phyloP scores from a whole-genome alignment of 2,329 filamentous ascomycete genomes.

The Fusarium sp. region DNA sequence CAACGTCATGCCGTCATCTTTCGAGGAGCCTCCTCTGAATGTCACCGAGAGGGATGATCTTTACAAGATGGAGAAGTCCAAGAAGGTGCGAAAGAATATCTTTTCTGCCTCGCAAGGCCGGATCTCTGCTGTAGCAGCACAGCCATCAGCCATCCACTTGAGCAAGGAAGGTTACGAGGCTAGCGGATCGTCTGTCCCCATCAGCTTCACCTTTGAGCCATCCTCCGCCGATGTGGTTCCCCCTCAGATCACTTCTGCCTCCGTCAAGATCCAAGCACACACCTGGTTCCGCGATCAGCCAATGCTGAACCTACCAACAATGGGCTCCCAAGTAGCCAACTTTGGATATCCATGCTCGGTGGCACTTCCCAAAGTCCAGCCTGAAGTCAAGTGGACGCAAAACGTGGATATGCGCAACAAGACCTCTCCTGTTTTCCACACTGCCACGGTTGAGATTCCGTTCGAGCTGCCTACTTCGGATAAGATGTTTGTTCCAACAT shows the following conservation, averaged over 20 bases:
- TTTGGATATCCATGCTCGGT: constrained; percentile 35
- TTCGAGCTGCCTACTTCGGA: constrained; percentile 25
- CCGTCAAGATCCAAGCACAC: constrained; percentile 33
- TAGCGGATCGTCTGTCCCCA: constrained; percentile 24
- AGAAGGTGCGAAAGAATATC: constrained; percentile 43
- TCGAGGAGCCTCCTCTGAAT: constrained; percentile 42
- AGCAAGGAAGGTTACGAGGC: constrained; percentile 32
- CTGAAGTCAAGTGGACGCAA: constrained; percentile 31
- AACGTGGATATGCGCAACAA: constrained; percentile 32
- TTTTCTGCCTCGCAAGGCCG: constrained; percentile 36
- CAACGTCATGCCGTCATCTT: constrained; percentile 41
- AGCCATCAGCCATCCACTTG: constrained; percentile 40
- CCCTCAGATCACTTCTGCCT: constrained; percentile 26
- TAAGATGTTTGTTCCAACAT: constrained; percentile 40
- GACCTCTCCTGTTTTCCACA: constrained; percentile 35
- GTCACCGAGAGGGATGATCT: constrained; percentile 38
- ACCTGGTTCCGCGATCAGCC: constrained; percentile 45
- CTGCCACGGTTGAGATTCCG: constrained; percentile 32
- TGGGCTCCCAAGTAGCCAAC: constrained; percentile 24
- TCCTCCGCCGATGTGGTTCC: constrained; percentile 25
- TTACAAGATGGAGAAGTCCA: constrained; percentile 32
- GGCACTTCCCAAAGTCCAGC: constrained; percentile 10
- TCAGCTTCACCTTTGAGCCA: constrained; percentile 38
- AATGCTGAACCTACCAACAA: constrained; percentile 33
- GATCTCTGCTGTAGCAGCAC: constrained; percentile 38